phyloP scores from a whole-genome alignment of 1,139 yeast species.

The Geotrichum siamense region DNA sequence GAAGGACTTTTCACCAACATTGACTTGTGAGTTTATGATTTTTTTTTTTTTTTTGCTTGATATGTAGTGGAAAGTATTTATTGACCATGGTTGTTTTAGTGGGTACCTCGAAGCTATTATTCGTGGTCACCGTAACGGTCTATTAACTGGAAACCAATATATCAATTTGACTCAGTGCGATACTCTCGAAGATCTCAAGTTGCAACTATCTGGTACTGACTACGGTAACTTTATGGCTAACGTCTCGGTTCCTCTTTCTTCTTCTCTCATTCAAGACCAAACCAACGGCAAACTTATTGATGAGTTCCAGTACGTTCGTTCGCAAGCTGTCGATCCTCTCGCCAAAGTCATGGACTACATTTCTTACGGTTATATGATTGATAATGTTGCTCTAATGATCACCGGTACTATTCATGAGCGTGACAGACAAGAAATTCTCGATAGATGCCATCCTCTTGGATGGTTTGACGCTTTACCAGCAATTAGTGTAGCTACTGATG shows the following conservation, averaged over 20 bases:
- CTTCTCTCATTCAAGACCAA: slow-evolving; percentile 73
- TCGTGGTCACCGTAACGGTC: slow-evolving; percentile 86
- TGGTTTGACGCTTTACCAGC: slow-evolving; percentile 98
- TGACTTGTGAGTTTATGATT: slow-evolving; percentile 43
- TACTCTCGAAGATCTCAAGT: slow-evolving; percentile 82
- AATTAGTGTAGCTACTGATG: slow-evolving; percentile 85
- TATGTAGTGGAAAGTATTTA: not conserved
- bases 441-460: slow-evolving; percentile 92
- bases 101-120: slow-evolving; percentile 94
- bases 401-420: slow-evolving; percentile 96
- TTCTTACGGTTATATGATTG: slow-evolving; percentile 96
- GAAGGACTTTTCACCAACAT: slow-evolving; percentile 84
- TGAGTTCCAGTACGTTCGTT: slow-evolving; percentile 77
- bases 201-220: slow-evolving; percentile 91
- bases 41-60: not conserved
- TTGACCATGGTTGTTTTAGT: slow-evolving; percentile 27
- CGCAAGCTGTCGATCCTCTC: slow-evolving; percentile 76
- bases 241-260: slow-evolving; percentile 72
- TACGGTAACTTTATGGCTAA: slow-evolving; percentile 86
- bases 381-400: slow-evolving; percentile 90
- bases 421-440: slow-evolving; percentile 76
- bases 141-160: slow-evolving; percentile 71
- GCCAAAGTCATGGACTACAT: slow-evolving; percentile 82
- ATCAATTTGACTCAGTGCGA: slow-evolving; percentile 94
- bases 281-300: slow-evolving; percentile 67